These are phyloP conservation scores for Cordyceps tenuipes DNA, from an alignment of 2,329 filamentous ascomycete species.

Conservation along the genomic window DNA sequence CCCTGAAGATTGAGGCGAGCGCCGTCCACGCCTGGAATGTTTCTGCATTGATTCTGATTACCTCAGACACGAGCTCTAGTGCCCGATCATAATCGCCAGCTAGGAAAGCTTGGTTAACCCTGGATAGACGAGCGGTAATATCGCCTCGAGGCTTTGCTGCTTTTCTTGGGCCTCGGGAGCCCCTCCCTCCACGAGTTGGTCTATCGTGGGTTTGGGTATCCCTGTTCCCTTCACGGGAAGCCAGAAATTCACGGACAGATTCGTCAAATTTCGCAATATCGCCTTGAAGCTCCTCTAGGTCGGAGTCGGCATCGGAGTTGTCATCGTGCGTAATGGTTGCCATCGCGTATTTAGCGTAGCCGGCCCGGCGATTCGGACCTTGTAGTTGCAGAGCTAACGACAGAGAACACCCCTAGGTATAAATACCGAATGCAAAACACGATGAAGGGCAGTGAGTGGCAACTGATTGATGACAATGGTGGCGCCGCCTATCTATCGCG, in stretches of 20 bases:
- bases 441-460: background rate
- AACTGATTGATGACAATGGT: background rate
- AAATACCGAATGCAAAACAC: background rate
- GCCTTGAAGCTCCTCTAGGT: conserved; percentile 34
- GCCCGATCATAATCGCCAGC: conserved; percentile 52
- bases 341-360: background rate
- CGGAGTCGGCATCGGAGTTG: conserved; percentile 35
- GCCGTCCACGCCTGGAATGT: conserved; percentile 58
- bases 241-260: conserved; percentile 33
- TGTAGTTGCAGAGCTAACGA: background rate
- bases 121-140: conserved; percentile 58
- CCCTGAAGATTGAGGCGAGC: conserved; percentile 51
- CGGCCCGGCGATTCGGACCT: background rate
- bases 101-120: conserved; percentile 61
- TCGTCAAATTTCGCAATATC: conserved; percentile 37
- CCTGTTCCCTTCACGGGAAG: conserved; percentile 25
- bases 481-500: too few relatives aligned
- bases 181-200: conserved; percentile 19
- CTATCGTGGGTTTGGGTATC: conserved; percentile 12
- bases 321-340: conserved; percentile 2
- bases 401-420: background rate
- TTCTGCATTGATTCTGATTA: conserved; percentile 61
- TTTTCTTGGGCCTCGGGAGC: conserved; percentile 43
- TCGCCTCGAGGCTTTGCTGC: conserved; percentile 61
- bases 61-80: conserved; percentile 49